Conservation (phyloP, 2,329 filamentous ascomycete species). For the Pseudogymnoascus sp. region DNA sequence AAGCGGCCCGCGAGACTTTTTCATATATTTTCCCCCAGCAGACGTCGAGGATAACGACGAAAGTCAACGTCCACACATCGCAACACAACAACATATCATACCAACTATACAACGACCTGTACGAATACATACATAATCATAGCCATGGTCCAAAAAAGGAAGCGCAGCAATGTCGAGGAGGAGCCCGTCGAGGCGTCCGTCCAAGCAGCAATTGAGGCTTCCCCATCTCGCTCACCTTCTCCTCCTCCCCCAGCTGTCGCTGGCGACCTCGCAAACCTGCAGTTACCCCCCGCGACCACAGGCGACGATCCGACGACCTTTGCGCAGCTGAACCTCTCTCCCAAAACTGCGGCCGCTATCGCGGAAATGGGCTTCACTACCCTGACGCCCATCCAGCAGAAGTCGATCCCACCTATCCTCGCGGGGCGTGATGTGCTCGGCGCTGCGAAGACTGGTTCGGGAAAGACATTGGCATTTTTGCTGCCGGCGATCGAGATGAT, state of each 20-base stretch:
- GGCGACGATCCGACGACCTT: slow-evolving; percentile 57
- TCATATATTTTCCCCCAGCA: neutral
- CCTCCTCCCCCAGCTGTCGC: neutral
- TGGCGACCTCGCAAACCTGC: slow-evolving; percentile 12
- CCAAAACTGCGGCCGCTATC: slow-evolving; percentile 77
- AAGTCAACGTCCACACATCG: neutral
- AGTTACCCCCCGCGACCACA: slow-evolving; percentile 33
- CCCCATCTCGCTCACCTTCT: neutral
- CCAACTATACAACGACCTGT: neutral
- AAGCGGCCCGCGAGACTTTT: slow-evolving; percentile 1
- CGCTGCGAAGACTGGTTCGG: slow-evolving; percentile 90
- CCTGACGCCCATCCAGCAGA: slow-evolving; percentile 91
- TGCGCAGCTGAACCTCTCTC: slow-evolving; percentile 66
- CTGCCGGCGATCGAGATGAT: slow-evolving; percentile 94
- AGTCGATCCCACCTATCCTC: slow-evolving; percentile 78
- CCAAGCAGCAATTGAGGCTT: neutral
- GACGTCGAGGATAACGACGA: neutral
- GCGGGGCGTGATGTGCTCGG: slow-evolving; percentile 89
- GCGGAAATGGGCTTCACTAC: slow-evolving; percentile 85
- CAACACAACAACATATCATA: neutral
- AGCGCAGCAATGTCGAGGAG: slow-evolving; percentile 1
- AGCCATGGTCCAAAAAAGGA: neutral
- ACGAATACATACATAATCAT: neutral
- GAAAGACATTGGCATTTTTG: slow-evolving; percentile 91
- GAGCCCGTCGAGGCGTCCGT: neutral